These are phyloP conservation scores for Mucor mucedo DNA, from an alignment of 371 early-diverging fungal species.

Conservation along the genomic window DNA sequence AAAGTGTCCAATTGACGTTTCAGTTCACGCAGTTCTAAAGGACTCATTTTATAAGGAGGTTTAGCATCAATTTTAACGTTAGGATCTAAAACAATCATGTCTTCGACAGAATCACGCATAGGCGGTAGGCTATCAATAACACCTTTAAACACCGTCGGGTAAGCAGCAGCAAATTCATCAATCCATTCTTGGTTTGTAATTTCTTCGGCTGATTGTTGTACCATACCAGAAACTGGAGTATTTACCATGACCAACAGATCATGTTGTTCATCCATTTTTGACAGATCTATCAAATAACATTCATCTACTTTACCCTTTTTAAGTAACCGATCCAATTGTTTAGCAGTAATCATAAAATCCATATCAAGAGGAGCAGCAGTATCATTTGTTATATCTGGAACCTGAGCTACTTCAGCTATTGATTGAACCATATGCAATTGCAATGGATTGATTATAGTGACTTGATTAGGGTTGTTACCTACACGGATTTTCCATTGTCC, in stretches of 20 bases:
- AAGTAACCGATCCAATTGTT: too few relatives aligned
- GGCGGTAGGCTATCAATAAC: conserved; percentile 13
- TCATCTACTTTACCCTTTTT: too few relatives aligned
- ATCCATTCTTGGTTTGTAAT: background rate
- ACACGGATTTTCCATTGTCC: too few relatives aligned
- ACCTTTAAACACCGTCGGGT: conserved; percentile 4
- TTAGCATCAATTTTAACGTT: conserved; percentile 17
- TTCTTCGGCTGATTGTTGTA: background rate
- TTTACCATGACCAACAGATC: background rate
- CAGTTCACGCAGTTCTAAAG: conserved; percentile 38
- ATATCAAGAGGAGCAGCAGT: too few relatives aligned
- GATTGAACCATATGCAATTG: too few relatives aligned
- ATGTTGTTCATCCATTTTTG: background rate
- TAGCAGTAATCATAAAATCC: too few relatives aligned
- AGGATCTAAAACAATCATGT: conserved; percentile 20
- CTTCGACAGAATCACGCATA: conserved; percentile 16
- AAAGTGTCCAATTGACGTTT: conserved; percentile 37
- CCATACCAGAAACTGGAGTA: too few relatives aligned
- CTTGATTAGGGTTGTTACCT: too few relatives aligned
- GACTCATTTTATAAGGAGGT: conserved; percentile 35
- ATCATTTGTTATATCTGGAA: too few relatives aligned
- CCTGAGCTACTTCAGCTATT: too few relatives aligned
- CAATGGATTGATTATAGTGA: too few relatives aligned
- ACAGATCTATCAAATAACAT: background rate
- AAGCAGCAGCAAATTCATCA: conserved; percentile 1